Base-by-base conservation (phyloP, 768 basidiomycete species). In the Trametes maxima region DNA sequence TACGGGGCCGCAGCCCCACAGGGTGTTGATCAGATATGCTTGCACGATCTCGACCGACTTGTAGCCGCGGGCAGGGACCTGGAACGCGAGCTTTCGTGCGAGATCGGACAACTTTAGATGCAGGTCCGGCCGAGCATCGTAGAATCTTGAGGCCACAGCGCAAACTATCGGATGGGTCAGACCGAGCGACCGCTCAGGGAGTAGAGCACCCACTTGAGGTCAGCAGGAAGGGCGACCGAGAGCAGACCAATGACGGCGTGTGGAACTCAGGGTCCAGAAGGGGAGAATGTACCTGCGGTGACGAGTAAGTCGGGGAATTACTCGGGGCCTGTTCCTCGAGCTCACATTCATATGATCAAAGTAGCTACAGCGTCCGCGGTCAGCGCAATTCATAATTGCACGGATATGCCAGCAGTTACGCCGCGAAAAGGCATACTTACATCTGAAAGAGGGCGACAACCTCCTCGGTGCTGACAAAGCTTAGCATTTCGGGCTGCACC, bases 21-120 rank as follows among this genome's bases (percentile, higher is more conserved):
- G 75, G 2, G 89, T 81, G 54, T 98, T 85, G 10, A 99, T 79
- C 19, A 98, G 77, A 73, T 97, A 99, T 0, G 94, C 96, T 71
- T 99, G 95, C 4, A 95, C 92, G 62, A 96, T 94, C 76, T 95
- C 94, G 45, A 94, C 85, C n/a, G 88, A 90, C 74, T 96, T 96
- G 79, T 92, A 94, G 0, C 93, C 93, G 63, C 82, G 81, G 16
- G 90, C 91, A 19, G 92, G 91, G 14, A 94, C 90, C 62, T 80
- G 85, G 74, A 95, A 98, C 0, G 95, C 91, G 19, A 98, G 84
- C 67, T 91, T 89, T 69, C 92, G 91, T 2, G 91, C 89, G 36
- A 95, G 82, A 57, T 93, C 92, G 1, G 89, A 82, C 47, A 98
- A 80, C 54, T 84, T 85, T 2, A 84, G 76, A 66, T 96, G 91